Base-by-base conservation (phyloP, 345 rosid genomes). In the Hypericum perforatum region DNA sequence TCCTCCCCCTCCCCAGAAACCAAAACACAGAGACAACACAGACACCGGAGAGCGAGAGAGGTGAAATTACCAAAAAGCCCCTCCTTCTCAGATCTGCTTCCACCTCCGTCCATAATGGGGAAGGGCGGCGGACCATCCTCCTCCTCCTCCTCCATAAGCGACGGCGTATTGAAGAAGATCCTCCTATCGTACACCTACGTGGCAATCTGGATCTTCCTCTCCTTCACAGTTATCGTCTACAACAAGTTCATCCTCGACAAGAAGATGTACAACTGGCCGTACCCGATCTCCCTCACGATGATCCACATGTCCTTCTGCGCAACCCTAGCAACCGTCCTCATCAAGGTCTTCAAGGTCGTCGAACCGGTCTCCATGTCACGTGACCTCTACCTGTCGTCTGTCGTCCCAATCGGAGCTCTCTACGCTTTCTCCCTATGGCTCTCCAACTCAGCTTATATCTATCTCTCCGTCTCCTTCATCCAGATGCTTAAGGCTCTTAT, bases 231-330 rank as follows among this genome's bases (percentile, higher is more conserved):
- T 48, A 91, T 91, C 75, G 97, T 90, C 52, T 90, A 84, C 91
- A 90, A 90, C 85, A 90, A 90, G 58, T 90, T 84, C 85, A 90
- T 90, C 86, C 89, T 90, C 41, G 97, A 90, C 78, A 82, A 82
- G 71, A 86, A 90, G 78, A 80, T 90, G 89, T 90, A 86, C 79
- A 84, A 86, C 61, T 90, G 97, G 97, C 97, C 97, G 0, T 90
- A 66, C 65, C 98, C 98, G 0, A 81, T 91, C 71, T 87, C 98
- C 2, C 98, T 91, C 39, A 91, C 98, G 63, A 84, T 91, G 92
- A 91, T 91, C 78, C 98, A 91, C 80, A 91, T 91, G 98, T 75
- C 89, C 49, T 91, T 91, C 52, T 91, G 98, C 73, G 74, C 98
- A 43, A 63, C 92, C 32, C 84, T 91, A 11, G 95, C 97, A 44